Evolutionary conservation across 805 yeast genomes (phyloP).

Genomic region (Lachancea cidri): DNA sequence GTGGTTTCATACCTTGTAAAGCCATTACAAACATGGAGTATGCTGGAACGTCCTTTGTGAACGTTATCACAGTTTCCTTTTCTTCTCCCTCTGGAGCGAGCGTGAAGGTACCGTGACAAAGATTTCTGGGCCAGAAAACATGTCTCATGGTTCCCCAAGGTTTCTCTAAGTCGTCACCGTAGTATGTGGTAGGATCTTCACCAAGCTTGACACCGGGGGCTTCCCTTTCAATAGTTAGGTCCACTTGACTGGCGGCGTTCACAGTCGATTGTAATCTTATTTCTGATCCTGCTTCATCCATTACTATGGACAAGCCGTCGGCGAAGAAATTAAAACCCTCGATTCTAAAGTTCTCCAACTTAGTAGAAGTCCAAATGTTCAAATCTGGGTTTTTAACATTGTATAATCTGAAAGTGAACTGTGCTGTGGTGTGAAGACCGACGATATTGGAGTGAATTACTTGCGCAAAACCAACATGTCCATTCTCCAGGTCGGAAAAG

Average conservation of each 20-base stretch:
- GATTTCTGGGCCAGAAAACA: slow-evolving; percentile 90
- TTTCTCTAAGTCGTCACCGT: slow-evolving; percentile 74
- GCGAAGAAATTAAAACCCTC: slow-evolving; percentile 80
- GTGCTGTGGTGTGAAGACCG: slow-evolving; percentile 86
- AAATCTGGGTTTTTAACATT: slow-evolving; percentile 28
- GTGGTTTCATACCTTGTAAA: slow-evolving; percentile 98
- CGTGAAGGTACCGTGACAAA: slow-evolving; percentile 58
- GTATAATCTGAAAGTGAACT: slow-evolving; percentile 82
- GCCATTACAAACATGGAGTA: slow-evolving; percentile 89
- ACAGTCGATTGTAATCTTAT: slow-evolving; percentile 62
- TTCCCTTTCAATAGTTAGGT: slow-evolving; percentile 53
- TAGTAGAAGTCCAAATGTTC: slow-evolving; percentile 83
- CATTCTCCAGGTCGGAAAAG: slow-evolving; percentile 57
- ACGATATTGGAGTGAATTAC: slow-evolving; percentile 88
- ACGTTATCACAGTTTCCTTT: slow-evolving; percentile 18
- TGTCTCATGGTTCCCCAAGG: slow-evolving; percentile 99
- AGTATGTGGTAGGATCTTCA: slow-evolving; percentile 74
- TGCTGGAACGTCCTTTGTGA: slow-evolving; percentile 27
- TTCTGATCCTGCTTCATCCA: slow-evolving; percentile 47
- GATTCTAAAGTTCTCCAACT: slow-evolving; percentile 69
- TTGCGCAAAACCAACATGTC: slow-evolving; percentile 84
- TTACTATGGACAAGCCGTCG: slow-evolving; percentile 57
- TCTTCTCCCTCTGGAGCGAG: slow-evolving; percentile 32
- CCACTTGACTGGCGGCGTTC: slow-evolving; percentile 63
- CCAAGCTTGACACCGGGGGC: slow-evolving; percentile 89